phyloP scores from a whole-genome alignment of 768 basidiomycete species.

The Boletales sp. region DNA sequence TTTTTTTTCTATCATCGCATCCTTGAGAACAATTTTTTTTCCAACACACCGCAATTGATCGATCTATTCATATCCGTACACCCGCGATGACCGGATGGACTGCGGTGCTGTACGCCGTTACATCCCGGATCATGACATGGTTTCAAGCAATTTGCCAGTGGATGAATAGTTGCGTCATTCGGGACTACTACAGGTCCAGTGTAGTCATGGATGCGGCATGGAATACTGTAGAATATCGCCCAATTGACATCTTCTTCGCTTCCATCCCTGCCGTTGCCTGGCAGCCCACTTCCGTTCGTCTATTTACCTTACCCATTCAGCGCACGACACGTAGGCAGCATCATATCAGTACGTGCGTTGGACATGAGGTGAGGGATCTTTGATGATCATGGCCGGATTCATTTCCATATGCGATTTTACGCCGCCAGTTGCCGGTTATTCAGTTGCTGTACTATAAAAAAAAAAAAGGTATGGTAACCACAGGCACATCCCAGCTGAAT shows the following conservation, averaged over 20 bases:
- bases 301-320: conserved; percentile 19
- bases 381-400: conserved; percentile 21
- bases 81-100: conserved; percentile 27
- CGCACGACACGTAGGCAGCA: conserved; percentile 24
- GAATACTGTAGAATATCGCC: conserved; percentile 12
- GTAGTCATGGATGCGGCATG: conserved; percentile 7
- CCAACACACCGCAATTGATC: conserved; percentile 12
- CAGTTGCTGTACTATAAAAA: conserved; percentile 17
- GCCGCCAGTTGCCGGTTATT: conserved; percentile 24
- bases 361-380: conserved; percentile 31
- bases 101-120: conserved; percentile 20
- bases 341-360: conserved; percentile 30
- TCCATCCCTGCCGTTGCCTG: conserved; percentile 20
- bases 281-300: conserved; percentile 23
- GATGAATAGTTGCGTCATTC: conserved; percentile 8
- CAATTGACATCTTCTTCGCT: conserved; percentile 20
- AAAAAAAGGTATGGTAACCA: conserved; percentile 18
- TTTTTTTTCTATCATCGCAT: conserved; percentile 2
- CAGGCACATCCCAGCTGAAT: conserved; percentile 27
- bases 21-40: conserved; percentile 22
- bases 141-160: conserved; percentile 1
- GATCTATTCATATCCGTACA: conserved; percentile 30
- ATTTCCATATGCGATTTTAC: conserved; percentile 22
- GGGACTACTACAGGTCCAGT: conserved; percentile 6
- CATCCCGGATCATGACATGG: conserved; percentile 27